Base-by-base conservation (phyloP, 1,284 basidiomycete genomes). In the Marasmius fiardii region DNA sequence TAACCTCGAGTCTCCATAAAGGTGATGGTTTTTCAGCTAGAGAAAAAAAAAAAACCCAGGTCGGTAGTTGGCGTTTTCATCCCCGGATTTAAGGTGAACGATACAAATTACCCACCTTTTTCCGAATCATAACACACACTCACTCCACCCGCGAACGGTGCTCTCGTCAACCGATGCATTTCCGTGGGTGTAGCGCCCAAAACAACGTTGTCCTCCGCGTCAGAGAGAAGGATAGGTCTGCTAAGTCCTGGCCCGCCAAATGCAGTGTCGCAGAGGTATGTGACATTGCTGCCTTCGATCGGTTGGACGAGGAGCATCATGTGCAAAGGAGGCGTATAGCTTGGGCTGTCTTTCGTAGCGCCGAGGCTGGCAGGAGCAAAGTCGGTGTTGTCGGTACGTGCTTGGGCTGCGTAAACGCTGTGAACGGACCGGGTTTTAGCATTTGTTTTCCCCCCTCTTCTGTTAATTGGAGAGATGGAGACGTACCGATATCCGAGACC, bases 261-360 rank as follows among this genome's bases (percentile, higher is more conserved):
- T 3, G 72, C 72, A 8, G 72, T 70, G 51, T 75, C 74, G 14
- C 71, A 70, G 16, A 74, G 31, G 54, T 73, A 75, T 1, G 72
- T 74, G 10, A 31, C 52, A 51, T 66, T 68, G 28, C 61, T 65
- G 33, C 65, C 63, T n/a, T 57, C 58, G 14, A 59, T 60, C 1
- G 71, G 71, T 56, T 77, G 73, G 4, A 74, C 71, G 31, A 77
- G 67, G 11, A 74, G 55, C 21, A 74, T 62, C 58, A 72, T 66
- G 54, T 75, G 74, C 14, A 57, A 28, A 41, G 62, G 62, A 18
- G 64, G 53, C 11, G 61, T 64, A 51, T 63, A 71, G 4, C 37
- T 35, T 16, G 56, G 26, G 33, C 56, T 35, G 20, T 28, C 51
- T 18, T 37, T 20, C 4, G 28, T 31, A 31, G 28, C 28, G 10